phyloP scores from a whole-genome alignment of 2,329 filamentous ascomycete genomes.

The Aspergillus pseudoviridinutans region DNA sequence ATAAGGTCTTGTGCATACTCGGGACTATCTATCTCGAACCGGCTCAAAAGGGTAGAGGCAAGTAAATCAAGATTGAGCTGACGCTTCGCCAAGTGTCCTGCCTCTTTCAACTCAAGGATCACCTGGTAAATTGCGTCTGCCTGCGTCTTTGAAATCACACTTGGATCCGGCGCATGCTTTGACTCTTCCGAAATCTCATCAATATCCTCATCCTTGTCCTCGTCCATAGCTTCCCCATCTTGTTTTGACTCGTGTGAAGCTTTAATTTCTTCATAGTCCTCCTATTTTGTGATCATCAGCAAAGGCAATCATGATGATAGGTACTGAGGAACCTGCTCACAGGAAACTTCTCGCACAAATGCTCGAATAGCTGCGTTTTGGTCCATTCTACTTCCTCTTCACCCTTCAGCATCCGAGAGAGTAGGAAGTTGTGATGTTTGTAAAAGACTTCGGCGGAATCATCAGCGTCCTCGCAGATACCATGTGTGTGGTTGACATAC shows the following conservation, averaged over 20 bases:
- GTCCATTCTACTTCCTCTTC: slow-evolving; percentile 45
- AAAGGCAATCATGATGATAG: neutral
- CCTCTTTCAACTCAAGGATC: slow-evolving; percentile 37
- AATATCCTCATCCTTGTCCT: slow-evolving; percentile 13
- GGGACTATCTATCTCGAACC: slow-evolving; percentile 30
- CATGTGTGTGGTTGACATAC: slow-evolving; percentile 42
- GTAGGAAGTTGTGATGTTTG: slow-evolving; percentile 43
- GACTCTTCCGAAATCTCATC: slow-evolving; percentile 17
- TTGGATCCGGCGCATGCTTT: slow-evolving; percentile 23
- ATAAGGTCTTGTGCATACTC: slow-evolving; percentile 38
- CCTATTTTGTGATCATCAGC: slow-evolving; percentile 19
- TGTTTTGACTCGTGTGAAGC: slow-evolving; percentile 20
- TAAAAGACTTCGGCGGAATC: slow-evolving; percentile 46
- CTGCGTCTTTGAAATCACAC: slow-evolving; percentile 29
- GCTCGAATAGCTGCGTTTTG: slow-evolving; percentile 40
- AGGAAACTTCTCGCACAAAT: slow-evolving; percentile 41
- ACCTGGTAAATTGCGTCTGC: slow-evolving; percentile 35
- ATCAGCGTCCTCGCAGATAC: slow-evolving; percentile 41
- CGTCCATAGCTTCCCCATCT: slow-evolving; percentile 13
- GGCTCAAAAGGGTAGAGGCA: slow-evolving; percentile 27
- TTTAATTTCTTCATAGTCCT: slow-evolving; percentile 31
- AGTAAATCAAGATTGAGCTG: slow-evolving; percentile 36
- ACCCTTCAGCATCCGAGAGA: slow-evolving; percentile 45
- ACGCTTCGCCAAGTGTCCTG: slow-evolving; percentile 39
- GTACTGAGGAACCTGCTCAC: slow-evolving; percentile 21